Evolutionary conservation across 352 stramenopile species (phyloP), one percentile per base, ranked within the genome.

Genomic region (Lagenidium sp.): DNA sequence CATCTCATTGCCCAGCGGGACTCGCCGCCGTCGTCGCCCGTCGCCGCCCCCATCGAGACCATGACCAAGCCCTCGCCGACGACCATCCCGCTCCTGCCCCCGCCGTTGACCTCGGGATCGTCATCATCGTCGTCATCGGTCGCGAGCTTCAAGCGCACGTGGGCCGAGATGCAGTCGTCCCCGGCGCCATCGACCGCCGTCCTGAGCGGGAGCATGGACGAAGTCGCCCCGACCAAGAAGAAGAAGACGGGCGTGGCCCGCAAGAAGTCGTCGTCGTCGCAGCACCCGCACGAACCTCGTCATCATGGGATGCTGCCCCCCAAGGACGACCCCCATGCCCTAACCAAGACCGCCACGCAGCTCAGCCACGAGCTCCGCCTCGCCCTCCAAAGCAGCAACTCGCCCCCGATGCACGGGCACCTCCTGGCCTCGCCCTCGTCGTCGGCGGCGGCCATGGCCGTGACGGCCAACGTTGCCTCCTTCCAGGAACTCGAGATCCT

Each of bases 61-160:
- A 43, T 11, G 41, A 47, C 29, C 41, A 60, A 32, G 55, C 49
- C 37, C 28, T 55, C n/a, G 44, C 42, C 15, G 30, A 53, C 6
- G 15, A 19, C 23, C 37, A 29, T 25, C 28, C 37, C 37, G 11
- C 8, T 8, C 7, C 45, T 37, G 21, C 32, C 48, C 31, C 42
- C 45, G 36, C 47, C 49, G 19, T 40, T 59, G 24, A 36, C 68
- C 31, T 54, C 22, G 3, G 42, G 41, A 6, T n/a, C n/a, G 38
- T 42, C 31, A 41, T 24, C 41, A 42, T 38, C 37, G 35, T 76
- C 68, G 47, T 66, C 63, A 53, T n/a, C 34, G 20, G n/a, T 12
- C 34, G 34, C 7, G 34, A 12, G 19, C 10, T 61, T 71, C 16
- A 85, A 87, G 52, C 74, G 73, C 30, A 60, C 61, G 44, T 84